Base-by-base conservation (phyloP, 2,329 filamentous ascomycete genomes). In the Clonostachys rhizophaga region DNA sequence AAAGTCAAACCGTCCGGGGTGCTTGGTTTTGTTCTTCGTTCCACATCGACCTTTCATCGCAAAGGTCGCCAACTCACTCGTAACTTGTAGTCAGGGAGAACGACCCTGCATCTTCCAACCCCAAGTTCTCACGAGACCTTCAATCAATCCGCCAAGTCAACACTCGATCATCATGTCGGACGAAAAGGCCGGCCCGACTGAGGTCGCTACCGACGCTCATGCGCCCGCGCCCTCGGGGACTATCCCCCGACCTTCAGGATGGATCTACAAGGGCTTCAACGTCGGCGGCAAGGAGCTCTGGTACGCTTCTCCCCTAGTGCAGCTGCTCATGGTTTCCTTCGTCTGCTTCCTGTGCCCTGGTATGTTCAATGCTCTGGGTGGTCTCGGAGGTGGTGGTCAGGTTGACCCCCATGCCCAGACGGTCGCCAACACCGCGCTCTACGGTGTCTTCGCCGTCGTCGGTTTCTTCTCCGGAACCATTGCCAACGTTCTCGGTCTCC, bases 391-490 rank as follows among this genome's bases (percentile, higher is more conserved):
- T 47, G 81, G 69, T 60, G 83, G 50, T 17, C 61, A 64, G 50
- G 61, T 81, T 51, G 70, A 83, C 58, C 52, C 68, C 9, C 75
- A 70, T 20, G 83, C 70, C 44, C 61, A 65, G 75, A 84, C 84
- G 64, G 76, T 83, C 54, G 79, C 84, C 55, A 85, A 81, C 63
- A 81, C 79, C 3, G 44, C 86, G 18, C 68, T 91, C 44, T 89
- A 90, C 69, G 82, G 81, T 52, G 86, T 84, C 35, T 89, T 90
- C 61, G 80, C 81, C 41, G 71, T 82, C 44, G 74, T 83, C 37
- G 86, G 81, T 52, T 80, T 89, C 67, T 78, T 87, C 60, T 86
- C 87, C 54, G 86, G 86, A 47, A 91, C 86, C 45, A 79, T 91
- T 58, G 84, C 86, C 68, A 94, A 94, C 70, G 80, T 79, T 53